These are phyloP conservation scores for Musa troglodytarum DNA, from an alignment of 176 grass and related monocot species.

Conservation along the genomic window DNA sequence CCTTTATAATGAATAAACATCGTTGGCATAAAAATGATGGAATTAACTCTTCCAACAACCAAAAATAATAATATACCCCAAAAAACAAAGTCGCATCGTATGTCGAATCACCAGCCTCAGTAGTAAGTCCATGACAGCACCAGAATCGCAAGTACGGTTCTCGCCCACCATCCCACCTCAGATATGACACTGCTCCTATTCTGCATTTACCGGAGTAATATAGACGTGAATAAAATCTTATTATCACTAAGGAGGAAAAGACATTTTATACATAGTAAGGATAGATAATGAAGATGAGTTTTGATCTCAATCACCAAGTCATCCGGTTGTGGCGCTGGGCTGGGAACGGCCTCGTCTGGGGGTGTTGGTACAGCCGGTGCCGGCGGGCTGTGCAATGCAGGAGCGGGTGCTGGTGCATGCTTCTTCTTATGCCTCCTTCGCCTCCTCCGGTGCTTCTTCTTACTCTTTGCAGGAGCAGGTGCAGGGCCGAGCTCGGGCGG, in stretches of 20 bases:
- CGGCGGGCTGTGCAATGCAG: constrained; percentile 53
- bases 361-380: constrained; percentile 47
- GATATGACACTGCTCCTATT: neutral
- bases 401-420: constrained; percentile 43
- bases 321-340: constrained; percentile 45
- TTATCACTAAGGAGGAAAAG: too few relatives aligned
- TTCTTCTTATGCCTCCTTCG: constrained; percentile 51
- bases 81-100: neutral
- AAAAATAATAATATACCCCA: neutral
- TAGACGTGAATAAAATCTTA: too few relatives aligned
- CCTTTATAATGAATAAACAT: constrained; percentile 1
- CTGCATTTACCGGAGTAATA: neutral
- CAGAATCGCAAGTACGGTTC: neutral
- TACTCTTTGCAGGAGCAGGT: constrained; percentile 58
- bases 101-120: neutral
- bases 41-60: neutral
- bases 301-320: constrained; percentile 46
- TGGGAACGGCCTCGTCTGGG: constrained; percentile 37
- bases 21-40: neutral
- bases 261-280: too few relatives aligned
- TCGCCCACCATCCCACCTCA: neutral
- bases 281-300: too few relatives aligned
- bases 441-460: constrained; percentile 53
- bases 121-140: neutral
- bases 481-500: constrained; percentile 10